These are phyloP conservation scores for Kwoniella shivajii DNA, from an alignment of 1,284 basidiomycete species.

Conservation along the genomic window DNA sequence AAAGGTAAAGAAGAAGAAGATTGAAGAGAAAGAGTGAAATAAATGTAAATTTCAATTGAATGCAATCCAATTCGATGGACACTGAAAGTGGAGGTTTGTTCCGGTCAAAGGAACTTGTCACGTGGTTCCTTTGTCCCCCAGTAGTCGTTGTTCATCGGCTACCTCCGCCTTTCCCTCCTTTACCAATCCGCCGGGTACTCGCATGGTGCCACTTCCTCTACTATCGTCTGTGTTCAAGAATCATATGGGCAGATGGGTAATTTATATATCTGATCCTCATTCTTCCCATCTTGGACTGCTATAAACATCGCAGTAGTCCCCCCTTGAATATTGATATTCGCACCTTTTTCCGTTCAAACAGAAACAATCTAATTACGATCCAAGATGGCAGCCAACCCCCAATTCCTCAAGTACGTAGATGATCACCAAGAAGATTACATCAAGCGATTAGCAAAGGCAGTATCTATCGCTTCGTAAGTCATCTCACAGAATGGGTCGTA, in stretches of 20 bases:
- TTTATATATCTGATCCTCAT: too few relatives aligned
- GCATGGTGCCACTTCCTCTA: neutral
- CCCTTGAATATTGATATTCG: neutral
- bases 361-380: slow-evolving; percentile 4
- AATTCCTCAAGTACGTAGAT: slow-evolving; percentile 68
- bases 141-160: neutral
- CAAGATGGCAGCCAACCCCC: slow-evolving; percentile 53
- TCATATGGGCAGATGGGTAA: too few relatives aligned
- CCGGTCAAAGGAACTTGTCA: neutral
- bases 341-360: neutral
- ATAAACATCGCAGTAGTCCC: too few relatives aligned
- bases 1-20: slow-evolving; percentile 2
- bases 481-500: too few relatives aligned
- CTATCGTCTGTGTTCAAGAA: too few relatives aligned
- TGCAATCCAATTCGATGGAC: neutral
- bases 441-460: slow-evolving; percentile 74
- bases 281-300: too few relatives aligned
- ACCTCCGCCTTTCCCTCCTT: neutral
- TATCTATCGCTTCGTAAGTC: slow-evolving; percentile 80
- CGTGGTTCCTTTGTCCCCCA: neutral
- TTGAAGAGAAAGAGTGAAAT: neutral
- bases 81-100: neutral
- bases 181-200: slow-evolving; percentile 1
- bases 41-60: neutral
- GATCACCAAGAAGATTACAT: slow-evolving; percentile 73